Conservation (phyloP, 192 early-diverging fungal species). For the Coemansia reversa region DNA sequence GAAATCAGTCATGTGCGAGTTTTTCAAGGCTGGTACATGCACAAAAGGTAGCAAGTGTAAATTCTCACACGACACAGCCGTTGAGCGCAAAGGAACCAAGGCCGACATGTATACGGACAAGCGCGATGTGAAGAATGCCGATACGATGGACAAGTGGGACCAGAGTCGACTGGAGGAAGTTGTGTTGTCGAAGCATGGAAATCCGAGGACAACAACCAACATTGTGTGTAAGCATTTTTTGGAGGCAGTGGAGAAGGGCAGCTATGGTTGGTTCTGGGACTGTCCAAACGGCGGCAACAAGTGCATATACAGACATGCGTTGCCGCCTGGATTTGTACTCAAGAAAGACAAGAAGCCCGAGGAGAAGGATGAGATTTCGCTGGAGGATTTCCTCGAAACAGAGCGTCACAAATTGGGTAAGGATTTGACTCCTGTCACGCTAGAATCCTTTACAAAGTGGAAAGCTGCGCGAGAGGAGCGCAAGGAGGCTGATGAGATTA, state of each 20-base stretch:
- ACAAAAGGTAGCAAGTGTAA: conserved; percentile 92
- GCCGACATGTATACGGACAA: conserved; percentile 92
- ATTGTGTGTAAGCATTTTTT: conserved; percentile 99
- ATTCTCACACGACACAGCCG: conserved; percentile 92
- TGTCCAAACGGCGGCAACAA: conserved; percentile 92
- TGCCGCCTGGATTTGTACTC: conserved; percentile 94
- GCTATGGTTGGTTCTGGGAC: conserved; percentile 99
- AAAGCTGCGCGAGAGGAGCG: conserved; percentile 81
- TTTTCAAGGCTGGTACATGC: conserved; percentile 91
- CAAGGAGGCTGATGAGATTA: conserved; percentile 65
- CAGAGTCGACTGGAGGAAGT: conserved; percentile 88
- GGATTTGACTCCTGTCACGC: conserved; percentile 92
- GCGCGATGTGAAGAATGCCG: conserved; percentile 61
- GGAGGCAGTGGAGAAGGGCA: conserved; percentile 91
- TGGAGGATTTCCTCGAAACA: conserved; percentile 97
- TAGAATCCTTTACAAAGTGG: conserved; percentile 90
- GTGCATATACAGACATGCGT: conserved; percentile 96
- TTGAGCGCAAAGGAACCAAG: conserved; percentile 89
- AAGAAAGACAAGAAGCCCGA: conserved; percentile 87
- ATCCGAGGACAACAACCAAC: conserved; percentile 83
- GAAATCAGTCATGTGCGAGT: conserved; percentile 89
- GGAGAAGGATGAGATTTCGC: conserved; percentile 81
- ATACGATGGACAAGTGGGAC: conserved; percentile 97
- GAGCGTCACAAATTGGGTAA: conserved; percentile 94
- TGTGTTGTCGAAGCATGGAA: conserved; percentile 79